phyloP scores from a whole-genome alignment of 805 yeast genomes.

The Ogataea degrootiae region DNA sequence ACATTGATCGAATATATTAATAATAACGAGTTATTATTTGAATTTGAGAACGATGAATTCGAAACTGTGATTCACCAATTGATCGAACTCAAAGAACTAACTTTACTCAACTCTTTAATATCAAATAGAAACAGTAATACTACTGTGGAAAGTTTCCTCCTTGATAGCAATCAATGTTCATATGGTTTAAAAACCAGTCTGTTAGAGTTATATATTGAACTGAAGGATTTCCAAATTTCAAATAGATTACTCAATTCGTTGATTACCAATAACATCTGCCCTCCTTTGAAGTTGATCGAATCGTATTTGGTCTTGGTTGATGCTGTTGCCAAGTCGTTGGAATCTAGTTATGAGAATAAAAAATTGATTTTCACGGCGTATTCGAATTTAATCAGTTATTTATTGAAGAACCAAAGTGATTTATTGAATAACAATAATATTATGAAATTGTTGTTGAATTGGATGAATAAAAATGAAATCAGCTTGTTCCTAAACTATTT shows the following conservation, averaged over 20 bases:
- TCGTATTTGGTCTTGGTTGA: constrained; percentile 15
- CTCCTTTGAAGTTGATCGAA: constrained; percentile 9
- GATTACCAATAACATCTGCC: constrained; percentile 6
- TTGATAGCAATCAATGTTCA: not conserved
- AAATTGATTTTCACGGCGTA: constrained; percentile 23
- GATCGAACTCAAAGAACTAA: no score
- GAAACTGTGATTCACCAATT: constrained; percentile 5
- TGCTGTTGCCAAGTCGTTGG: constrained; percentile 9
- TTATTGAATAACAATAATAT: constrained; percentile 6
- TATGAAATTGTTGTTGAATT: constrained; percentile 8
- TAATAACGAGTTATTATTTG: constrained; percentile 1
- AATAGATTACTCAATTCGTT: constrained; percentile 11
- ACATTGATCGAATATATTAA: constrained; percentile 2
- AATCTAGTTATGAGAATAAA: constrained; percentile 12
- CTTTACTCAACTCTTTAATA: no score
- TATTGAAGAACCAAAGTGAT: constrained; percentile 7
- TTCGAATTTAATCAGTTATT: constrained; percentile 10
- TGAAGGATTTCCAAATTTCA: constrained; percentile 16
- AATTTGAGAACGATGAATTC: not conserved
- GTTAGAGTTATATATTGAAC: constrained; percentile 10
- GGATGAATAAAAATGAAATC: constrained; percentile 16
- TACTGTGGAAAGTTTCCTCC: no score
- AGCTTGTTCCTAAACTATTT: constrained; percentile 21
- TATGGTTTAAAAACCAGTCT: not conserved
- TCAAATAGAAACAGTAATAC: no score